Evolutionary conservation across 352 stramenopile genomes (phyloP).

Genomic region (Globisporangium irregulare): DNA sequence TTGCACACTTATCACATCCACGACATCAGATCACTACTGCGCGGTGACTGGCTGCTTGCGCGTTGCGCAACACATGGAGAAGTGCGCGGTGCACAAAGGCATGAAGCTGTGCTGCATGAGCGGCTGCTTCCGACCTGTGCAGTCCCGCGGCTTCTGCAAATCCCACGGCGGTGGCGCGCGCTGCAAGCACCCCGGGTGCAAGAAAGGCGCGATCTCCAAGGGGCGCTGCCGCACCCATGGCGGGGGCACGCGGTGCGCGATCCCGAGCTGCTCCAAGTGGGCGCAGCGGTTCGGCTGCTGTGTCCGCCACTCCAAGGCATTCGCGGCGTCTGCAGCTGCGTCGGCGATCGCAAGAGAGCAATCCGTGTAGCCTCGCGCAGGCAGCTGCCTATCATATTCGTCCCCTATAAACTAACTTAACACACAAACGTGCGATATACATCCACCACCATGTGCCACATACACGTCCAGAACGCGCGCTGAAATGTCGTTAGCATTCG

Average conservation of each 20-base stretch:
- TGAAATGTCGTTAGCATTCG: neutral
- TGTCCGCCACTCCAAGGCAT: slow-evolving; percentile 37
- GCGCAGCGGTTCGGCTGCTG: slow-evolving; percentile 43
- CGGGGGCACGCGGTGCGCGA: slow-evolving; percentile 45
- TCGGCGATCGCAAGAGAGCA: neutral
- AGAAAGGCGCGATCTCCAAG: slow-evolving; percentile 50
- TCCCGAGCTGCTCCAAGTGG: slow-evolving; percentile 44
- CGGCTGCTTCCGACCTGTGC: slow-evolving; percentile 39
- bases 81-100: slow-evolving; percentile 45
- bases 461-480: neutral
- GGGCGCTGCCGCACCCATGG: slow-evolving; percentile 51
- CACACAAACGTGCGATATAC: neutral
- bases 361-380: neutral
- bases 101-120: slow-evolving; percentile 38
- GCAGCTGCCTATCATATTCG: neutral
- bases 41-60: slow-evolving; percentile 34
- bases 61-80: slow-evolving; percentile 17
- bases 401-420: neutral
- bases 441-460: neutral
- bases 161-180: slow-evolving; percentile 54
- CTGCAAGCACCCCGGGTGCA: slow-evolving; percentile 45
- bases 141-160: slow-evolving; percentile 56
- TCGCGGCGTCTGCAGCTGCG: neutral
- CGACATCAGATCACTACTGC: slow-evolving; percentile 13
- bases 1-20: neutral